Evolutionary conservation across 2,329 filamentous ascomycete species (phyloP).

Genomic region (Ophiostoma ips): DNA sequence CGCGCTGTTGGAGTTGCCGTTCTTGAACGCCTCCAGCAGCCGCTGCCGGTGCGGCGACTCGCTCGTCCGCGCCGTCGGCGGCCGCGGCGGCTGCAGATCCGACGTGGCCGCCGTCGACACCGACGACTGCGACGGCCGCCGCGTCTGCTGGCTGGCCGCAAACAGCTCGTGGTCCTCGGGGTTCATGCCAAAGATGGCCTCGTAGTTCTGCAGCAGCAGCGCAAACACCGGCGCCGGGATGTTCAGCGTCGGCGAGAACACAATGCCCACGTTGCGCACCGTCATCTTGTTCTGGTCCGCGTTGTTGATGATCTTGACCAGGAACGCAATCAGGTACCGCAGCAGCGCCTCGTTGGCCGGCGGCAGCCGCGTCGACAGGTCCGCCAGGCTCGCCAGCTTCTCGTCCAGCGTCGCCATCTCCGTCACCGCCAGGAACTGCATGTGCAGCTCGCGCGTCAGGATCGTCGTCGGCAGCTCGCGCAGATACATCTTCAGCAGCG

Average conservation of each 20-base stretch:
- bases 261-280: constrained; percentile 90
- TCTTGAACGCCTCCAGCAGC: constrained; percentile 27
- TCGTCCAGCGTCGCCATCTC: constrained; percentile 62
- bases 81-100: constrained; percentile 26
- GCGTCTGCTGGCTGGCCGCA: constrained; percentile 19
- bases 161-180: constrained; percentile 50
- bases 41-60: constrained; percentile 39
- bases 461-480: constrained; percentile 86
- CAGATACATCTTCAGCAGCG: constrained; percentile 83
- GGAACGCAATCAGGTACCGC: constrained; percentile 71
- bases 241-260: constrained; percentile 93
- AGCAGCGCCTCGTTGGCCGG: constrained; percentile 68
- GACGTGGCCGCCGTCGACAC: constrained; percentile 1
- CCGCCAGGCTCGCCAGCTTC: constrained; percentile 63
- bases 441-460: constrained; percentile 75
- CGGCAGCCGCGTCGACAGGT: constrained; percentile 68
- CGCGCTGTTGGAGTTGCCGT: constrained; percentile 17
- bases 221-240: constrained; percentile 92
- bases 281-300: constrained; percentile 94
- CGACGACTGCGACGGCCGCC: constrained; percentile 15
- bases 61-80: constrained; percentile 35
- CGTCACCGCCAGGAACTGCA: constrained; percentile 74
- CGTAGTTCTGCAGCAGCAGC: constrained; percentile 81
- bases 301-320: constrained; percentile 87
- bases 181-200: constrained; percentile 65